Percentiles rank a stretch among this genome's conserved stretches.
These are phyloP conservation scores for Bolboschoenus planiculmis DNA, from an alignment of 176 grass and related monocot species.

Conservation along the genomic window DNA sequence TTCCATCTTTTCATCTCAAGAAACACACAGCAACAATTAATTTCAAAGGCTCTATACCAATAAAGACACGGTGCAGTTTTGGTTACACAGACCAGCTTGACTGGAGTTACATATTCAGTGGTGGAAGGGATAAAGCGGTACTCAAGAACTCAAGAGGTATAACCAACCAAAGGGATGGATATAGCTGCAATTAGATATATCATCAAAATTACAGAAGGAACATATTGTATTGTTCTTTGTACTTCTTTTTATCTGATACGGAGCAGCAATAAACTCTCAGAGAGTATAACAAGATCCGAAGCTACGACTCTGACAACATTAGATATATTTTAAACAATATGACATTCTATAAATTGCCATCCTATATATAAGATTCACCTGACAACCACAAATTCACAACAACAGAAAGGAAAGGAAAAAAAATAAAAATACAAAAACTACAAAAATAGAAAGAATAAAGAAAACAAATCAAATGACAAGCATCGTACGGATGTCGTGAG, in stretches of 20 bases:
- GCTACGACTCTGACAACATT: neutral
- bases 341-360: neutral
- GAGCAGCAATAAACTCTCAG: neutral
- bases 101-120: no score
- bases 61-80: no score
- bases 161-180: no score
- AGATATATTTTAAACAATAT: neutral
- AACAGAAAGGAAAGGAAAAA: neutral
- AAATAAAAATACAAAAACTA: neutral
- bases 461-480: slow-evolving; percentile 59
- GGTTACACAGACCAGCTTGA: no score
- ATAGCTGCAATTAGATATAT: neutral
- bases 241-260: neutral
- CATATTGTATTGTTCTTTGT: no score
- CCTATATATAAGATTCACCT: neutral
- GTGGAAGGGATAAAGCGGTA: no score
- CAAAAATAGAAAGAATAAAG: neutral
- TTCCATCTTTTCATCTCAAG: no score
- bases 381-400: neutral
- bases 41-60: no score
- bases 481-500: slow-evolving; percentile 87
- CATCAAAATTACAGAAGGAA: neutral
- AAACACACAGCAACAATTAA: no score
- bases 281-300: neutral
- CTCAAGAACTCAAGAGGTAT: no score